phyloP scores from a whole-genome alignment of 2,329 filamentous ascomycete genomes.

The Knoxdaviesia proteae region DNA sequence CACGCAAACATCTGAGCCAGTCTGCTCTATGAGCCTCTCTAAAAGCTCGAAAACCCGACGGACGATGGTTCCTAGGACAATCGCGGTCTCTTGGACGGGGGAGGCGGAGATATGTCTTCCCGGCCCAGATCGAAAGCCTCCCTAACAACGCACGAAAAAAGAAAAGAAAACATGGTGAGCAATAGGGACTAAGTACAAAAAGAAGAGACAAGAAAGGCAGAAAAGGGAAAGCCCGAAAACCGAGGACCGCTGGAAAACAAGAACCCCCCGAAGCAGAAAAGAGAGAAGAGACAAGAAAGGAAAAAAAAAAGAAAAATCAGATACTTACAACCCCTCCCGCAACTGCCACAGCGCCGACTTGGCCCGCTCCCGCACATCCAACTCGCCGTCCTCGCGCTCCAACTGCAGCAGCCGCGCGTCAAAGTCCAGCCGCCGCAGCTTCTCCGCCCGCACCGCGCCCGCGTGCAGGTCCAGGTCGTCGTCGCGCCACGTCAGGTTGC shows the following conservation, averaged over 20 bases:
- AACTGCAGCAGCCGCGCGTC: conserved; percentile 42
- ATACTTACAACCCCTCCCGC: conserved; percentile 16
- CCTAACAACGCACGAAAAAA: not conserved
- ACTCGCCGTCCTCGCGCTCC: conserved; percentile 44
- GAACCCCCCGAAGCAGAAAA: not conserved
- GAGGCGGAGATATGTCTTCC: too few relatives aligned
- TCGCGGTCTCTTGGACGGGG: too few relatives aligned
- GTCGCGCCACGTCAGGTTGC: conserved; percentile 71
- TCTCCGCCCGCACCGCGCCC: conserved; percentile 40
- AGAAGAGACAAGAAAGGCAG: not conserved
- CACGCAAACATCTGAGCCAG: too few relatives aligned
- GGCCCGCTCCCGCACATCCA: conserved; percentile 68
- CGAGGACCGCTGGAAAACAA: too few relatives aligned
- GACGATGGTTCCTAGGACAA: too few relatives aligned
- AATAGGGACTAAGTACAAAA: not conserved
- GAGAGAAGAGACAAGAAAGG: not conserved
- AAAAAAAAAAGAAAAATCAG: not conserved
- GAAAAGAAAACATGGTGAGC: not conserved
- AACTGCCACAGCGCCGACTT: conserved; percentile 63
- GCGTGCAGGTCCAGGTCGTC: conserved; percentile 39
- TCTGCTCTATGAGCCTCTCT: too few relatives aligned
- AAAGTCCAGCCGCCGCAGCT: conserved; percentile 54
- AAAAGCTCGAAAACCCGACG: too few relatives aligned
- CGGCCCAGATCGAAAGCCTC: too few relatives aligned
- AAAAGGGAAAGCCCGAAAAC: not conserved